Base-by-base conservation (phyloP, 371 early-diverging fungal species). In the Mucor velutinosus region DNA sequence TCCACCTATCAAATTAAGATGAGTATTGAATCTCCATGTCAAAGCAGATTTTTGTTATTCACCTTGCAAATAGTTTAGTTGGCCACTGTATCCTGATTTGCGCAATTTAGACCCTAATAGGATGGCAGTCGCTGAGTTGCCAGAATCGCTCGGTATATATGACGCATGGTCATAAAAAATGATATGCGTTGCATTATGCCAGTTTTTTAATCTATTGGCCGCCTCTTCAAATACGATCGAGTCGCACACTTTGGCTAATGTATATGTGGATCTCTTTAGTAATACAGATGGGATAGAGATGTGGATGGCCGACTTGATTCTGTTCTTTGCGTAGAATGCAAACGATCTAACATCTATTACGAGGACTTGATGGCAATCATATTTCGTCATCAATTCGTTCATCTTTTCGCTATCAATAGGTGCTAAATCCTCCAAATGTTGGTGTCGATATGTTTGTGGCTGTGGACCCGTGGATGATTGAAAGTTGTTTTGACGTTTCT, bases 281-380 rank as follows among this genome's bases (percentile, higher is more conserved):
- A 87, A 60, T 27, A 85, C 79, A 30, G 64, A 79, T 15, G 88
- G 86, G 1, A 84, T 70, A 45, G 78, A 75, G 11, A 87, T 68
- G 53, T 78, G 69, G 17, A 87, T 74, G 0, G 87, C 70, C 0
- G 70, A 60, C 35, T 67, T 70, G 39, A 87, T 81, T 7, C 76
- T 66, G 15, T 60, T 65, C 3, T 58, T 55, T 11, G 80, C 65
- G 58, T 73, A 78, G 25, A 74, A 74, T 0, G 60, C 60, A 45
- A 75, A 62, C 0, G 88, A 70, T 12, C 87, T 76, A 64, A 86
- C 76, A 69, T 87, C 88, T 33, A 87, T 70, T 4, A 87, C 56
- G 15, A 85, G 51, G n/a, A 83, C 30, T 25, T 45, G 23, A 12
- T 51, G 27, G 14, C 35, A 4, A 11, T 35, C 47, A 12, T 21